A percentile compares a stretch with the other conserved stretches of the same genome.
phyloP scores from a whole-genome alignment of 805 yeast genomes.

The Yamadazyma phyllophila region DNA sequence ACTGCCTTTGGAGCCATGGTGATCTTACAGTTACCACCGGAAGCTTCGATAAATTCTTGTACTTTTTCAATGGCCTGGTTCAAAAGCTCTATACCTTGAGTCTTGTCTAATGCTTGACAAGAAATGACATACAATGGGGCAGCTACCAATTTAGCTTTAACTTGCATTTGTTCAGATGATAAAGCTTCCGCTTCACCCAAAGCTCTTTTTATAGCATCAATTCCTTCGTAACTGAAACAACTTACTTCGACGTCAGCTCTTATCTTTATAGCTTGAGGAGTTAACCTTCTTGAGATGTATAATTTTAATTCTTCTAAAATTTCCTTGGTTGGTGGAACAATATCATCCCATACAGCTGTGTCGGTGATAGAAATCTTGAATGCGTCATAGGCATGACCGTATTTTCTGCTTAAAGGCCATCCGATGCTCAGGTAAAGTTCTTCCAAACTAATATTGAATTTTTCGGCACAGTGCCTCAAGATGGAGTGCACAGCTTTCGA shows the following conservation, averaged over 20 bases:
- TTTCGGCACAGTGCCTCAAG: constrained; percentile 96
- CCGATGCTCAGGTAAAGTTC: constrained; percentile 83
- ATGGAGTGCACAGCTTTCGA: constrained; percentile 98
- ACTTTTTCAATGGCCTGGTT: constrained; percentile 78
- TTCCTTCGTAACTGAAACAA: constrained; percentile 95
- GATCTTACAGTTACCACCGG: constrained; percentile 85
- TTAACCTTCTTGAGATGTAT: constrained; percentile 88
- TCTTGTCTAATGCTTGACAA: constrained; percentile 89
- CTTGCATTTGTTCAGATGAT: constrained; percentile 80
- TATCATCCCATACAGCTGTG: constrained; percentile 78
- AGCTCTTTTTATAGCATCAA: constrained; percentile 92
- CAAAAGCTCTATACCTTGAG: constrained; percentile 77
- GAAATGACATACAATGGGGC: constrained; percentile 95
- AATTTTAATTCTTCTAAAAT: constrained; percentile 79
- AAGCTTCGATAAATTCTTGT: constrained; percentile 60
- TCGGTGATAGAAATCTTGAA: constrained; percentile 95
- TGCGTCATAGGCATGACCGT: constrained; percentile 96
- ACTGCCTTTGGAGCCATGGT: constrained; percentile 99
- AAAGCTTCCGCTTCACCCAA: constrained; percentile 81
- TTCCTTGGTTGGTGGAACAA: constrained; percentile 68
- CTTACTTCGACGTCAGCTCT: constrained; percentile 99
- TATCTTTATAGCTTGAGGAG: constrained; percentile 96
- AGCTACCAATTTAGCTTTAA: constrained; percentile 93
- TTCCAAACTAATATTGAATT: constrained; percentile 85
- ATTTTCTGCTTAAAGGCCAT: constrained; percentile 95